Evolutionary conservation across 768 basidiomycete genomes (phyloP).

Genomic region (Amanita thiersii): DNA sequence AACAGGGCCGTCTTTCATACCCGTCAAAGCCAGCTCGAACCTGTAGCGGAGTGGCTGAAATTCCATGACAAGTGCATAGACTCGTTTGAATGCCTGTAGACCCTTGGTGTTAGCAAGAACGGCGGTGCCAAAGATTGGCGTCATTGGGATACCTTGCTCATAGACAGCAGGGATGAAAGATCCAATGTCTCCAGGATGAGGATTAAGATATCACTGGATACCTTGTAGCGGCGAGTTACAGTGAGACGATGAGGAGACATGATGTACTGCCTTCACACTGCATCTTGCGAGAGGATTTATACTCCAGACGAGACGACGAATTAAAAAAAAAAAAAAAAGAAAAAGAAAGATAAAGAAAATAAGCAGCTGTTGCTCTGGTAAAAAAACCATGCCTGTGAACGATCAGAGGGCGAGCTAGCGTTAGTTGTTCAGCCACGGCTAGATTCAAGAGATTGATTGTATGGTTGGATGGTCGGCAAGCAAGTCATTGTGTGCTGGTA

Average conservation of each 20-base stretch:
- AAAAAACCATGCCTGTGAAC: conserved; percentile 27
- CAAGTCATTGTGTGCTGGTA: conserved; percentile 35
- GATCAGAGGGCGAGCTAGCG: conserved; percentile 29
- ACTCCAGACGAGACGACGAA: conserved; percentile 23
- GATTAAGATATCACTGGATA: conserved; percentile 46
- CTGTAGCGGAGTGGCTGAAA: conserved; percentile 42
- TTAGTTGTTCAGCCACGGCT: conserved; percentile 34
- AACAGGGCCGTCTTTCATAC: conserved; percentile 43
- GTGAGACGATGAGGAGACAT: conserved; percentile 38
- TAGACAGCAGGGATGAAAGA: conserved; percentile 37
- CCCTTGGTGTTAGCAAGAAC: conserved; percentile 8
- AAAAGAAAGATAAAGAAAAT: conserved; percentile 30
- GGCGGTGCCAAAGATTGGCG: conserved; percentile 7
- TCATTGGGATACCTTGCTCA: conserved; percentile 29
- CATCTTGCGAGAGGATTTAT: conserved; percentile 36
- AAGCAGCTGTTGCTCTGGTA: conserved; percentile 35
- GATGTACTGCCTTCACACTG: conserved; percentile 20
- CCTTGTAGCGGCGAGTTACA: conserved; percentile 34
- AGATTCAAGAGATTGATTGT: conserved; percentile 31
- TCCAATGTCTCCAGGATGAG: conserved; percentile 40
- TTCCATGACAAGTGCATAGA: conserved; percentile 35
- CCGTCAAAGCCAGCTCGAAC: conserved; percentile 38
- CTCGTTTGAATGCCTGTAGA: conserved; percentile 40
- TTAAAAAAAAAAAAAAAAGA: conserved; percentile 32
- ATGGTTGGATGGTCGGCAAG: conserved; percentile 39